Evolutionary conservation across 345 rosid species (phyloP).

Genomic region (Leavenworthia alabamica): DNA sequence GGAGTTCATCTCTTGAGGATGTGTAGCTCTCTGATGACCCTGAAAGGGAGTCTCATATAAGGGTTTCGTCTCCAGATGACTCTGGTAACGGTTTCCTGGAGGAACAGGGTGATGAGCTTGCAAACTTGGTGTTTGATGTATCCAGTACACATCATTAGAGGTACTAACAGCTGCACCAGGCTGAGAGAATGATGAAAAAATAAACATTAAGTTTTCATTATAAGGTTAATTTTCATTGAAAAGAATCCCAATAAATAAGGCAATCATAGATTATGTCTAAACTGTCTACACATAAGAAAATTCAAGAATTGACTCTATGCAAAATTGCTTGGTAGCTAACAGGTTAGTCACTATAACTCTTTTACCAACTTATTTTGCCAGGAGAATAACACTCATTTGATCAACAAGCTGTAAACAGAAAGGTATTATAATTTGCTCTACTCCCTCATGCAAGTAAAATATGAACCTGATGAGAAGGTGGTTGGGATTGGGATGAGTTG

Average conservation of each 20-base stretch:
- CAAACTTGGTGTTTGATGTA: slow-evolving; percentile 46
- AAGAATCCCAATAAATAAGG: background rate
- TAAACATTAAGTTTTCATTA: background rate
- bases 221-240: background rate
- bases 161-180: slow-evolving; percentile 47
- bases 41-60: slow-evolving; percentile 53
- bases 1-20: slow-evolving; percentile 52
- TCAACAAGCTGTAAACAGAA: background rate
- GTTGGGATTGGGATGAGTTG: slow-evolving; percentile 49
- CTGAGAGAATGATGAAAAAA: slow-evolving; percentile 44
- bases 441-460: slow-evolving; percentile 13
- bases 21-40: slow-evolving; percentile 56
- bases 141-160: slow-evolving; percentile 73
- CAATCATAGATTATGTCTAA: slow-evolving; percentile 14
- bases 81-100: slow-evolving; percentile 50
- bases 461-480: slow-evolving; percentile 68
- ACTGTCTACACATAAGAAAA: background rate
- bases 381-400: background rate
- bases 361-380: background rate
- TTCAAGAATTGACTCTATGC: slow-evolving; percentile 4
- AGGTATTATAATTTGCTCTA: background rate
- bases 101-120: slow-evolving; percentile 59
- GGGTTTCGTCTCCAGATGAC: slow-evolving; percentile 53
- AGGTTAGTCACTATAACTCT: background rate
- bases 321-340: background rate